phyloP scores from a whole-genome alignment of 495 filamentous ascomycete genomes.

The Hyaloscypha hepaticicola region DNA sequence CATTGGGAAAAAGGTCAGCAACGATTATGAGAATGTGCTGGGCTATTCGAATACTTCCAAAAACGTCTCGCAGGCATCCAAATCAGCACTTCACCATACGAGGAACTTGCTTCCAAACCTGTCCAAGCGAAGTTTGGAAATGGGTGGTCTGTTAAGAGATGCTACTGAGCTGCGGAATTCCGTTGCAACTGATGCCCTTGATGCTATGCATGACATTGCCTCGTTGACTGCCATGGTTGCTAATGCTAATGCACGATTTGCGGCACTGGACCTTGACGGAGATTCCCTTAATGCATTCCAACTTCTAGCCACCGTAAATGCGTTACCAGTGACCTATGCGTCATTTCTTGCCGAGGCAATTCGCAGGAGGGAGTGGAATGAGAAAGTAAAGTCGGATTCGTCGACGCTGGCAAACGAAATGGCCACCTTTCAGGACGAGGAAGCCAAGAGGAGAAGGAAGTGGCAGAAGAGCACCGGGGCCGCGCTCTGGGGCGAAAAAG shows the following conservation, averaged over 20 bases:
- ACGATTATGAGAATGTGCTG: conserved; percentile 80
- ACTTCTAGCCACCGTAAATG: conserved; percentile 68
- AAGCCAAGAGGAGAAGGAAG: conserved; percentile 80
- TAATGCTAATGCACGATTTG: conserved; percentile 67
- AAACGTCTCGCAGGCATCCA: conserved; percentile 76
- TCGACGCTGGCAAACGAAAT: conserved; percentile 86
- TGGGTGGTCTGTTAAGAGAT: conserved; percentile 69
- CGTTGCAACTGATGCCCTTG: conserved; percentile 56
- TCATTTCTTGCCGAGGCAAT: conserved; percentile 83
- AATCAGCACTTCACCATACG: conserved; percentile 83
- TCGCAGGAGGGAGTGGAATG: conserved; percentile 82
- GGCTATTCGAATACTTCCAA: conserved; percentile 65
- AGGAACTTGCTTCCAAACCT: conserved; percentile 84
- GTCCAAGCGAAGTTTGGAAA: conserved; percentile 65
- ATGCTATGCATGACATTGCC: conserved; percentile 78
- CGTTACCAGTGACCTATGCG: conserved; percentile 85
- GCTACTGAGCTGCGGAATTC: conserved; percentile 61
- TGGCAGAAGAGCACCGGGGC: conserved; percentile 81
- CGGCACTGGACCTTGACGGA: conserved; percentile 64
- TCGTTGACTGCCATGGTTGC: conserved; percentile 70
- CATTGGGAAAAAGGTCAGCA: conserved; percentile 78
- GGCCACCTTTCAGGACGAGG: conserved; percentile 85
- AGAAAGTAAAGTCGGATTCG: conserved; percentile 84
- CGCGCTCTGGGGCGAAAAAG: conserved; percentile 50
- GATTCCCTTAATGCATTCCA: conserved; percentile 73